A percentile compares a stretch with the other conserved stretches of the same genome.
Evolutionary conservation across 345 rosid species (phyloP).

Genomic region (Boechera retrofracta): DNA sequence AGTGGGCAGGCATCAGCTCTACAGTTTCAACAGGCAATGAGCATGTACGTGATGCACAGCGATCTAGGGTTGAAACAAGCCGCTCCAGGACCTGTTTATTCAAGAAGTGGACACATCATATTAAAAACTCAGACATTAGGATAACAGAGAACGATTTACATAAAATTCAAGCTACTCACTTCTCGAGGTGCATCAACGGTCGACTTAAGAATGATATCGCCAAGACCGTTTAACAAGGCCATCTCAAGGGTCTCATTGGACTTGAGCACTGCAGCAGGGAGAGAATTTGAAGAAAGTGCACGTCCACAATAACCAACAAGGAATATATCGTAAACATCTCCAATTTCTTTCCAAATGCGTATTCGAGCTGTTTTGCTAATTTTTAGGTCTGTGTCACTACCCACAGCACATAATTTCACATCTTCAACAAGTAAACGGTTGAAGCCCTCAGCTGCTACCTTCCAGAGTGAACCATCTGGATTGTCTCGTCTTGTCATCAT

Average conservation of each 20-base stretch:
- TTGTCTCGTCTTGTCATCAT: constrained; percentile 95
- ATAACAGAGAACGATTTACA: constrained; percentile 12
- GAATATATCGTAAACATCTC: constrained; percentile 93
- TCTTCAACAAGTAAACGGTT: constrained; percentile 76
- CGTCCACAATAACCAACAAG: constrained; percentile 96
- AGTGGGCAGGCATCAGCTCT: constrained; percentile 90
- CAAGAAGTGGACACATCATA: constrained; percentile 10
- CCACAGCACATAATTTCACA: constrained; percentile 49
- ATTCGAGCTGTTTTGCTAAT: constrained; percentile 66
- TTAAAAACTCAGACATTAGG: constrained; percentile 2
- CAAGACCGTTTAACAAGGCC: constrained; percentile 70
- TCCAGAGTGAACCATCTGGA: constrained; percentile 96
- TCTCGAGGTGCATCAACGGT: constrained; percentile 81
- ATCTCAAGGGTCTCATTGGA: constrained; percentile 93
- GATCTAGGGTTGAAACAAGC: constrained; percentile 83
- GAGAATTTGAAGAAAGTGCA: constrained; percentile 80
- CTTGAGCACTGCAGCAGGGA: constrained; percentile 57
- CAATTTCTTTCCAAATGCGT: constrained; percentile 94
- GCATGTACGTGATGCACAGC: constrained; percentile 97
- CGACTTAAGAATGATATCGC: constrained; percentile 75
- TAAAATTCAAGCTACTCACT: constrained; percentile 55
- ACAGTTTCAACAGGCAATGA: constrained; percentile 94
- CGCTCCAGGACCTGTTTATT: constrained; percentile 72
- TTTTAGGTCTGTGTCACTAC: constrained; percentile 55
- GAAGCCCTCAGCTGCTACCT: constrained; percentile 88